Base-by-base conservation (phyloP, 2,329 filamentous ascomycete species). In the Hypoxylon sp. region DNA sequence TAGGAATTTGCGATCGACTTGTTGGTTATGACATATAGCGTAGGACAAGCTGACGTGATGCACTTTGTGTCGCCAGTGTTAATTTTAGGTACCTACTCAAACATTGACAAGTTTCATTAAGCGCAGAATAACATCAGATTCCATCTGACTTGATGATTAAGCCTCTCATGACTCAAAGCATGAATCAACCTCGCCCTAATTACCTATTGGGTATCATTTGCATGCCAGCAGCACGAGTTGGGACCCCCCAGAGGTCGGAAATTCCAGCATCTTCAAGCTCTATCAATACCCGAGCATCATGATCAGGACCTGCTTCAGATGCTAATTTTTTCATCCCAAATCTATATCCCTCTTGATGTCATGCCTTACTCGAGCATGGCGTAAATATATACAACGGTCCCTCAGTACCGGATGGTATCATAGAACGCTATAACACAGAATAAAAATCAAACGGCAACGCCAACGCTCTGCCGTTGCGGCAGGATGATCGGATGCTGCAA, bases 391-490 rank as follows among this genome's bases (percentile, higher is more conserved):
- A 71, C 62, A 43, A 61, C 49, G 62, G 66, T 69, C 67, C 64
- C 71, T 63, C 14, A 60, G 68, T 66, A 69, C 72, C 69, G 64
- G 23, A 68, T 68, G 66, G 63, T 71, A 72, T 70, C 66, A 71
- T 70, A 63, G 61, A 68, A 72, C 62, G 64, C 67, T 70, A 68
- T 59, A 66, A 70, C 38, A 63, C 28, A 67, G 63, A 63, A 67
- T 63, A 63, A 69, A 36, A 51, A 75, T 80, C 68, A 84, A 74
- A 85, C 82, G 2, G 84, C 83, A 67, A 86, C 80, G 6, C 83
- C 83, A 19, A 85, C 83, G 65, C 81, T 83, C 71, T 76, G 78
- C 58, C 80, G 80, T 61, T 79, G 74, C 17, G 75, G 76, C n/a
- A 72, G 71, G 13, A 65, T 57, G 21, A 72, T 58, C n/a, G 71